phyloP scores from a whole-genome alignment of 169 alveolate species.

The Plasmodium falciparum region DNA sequence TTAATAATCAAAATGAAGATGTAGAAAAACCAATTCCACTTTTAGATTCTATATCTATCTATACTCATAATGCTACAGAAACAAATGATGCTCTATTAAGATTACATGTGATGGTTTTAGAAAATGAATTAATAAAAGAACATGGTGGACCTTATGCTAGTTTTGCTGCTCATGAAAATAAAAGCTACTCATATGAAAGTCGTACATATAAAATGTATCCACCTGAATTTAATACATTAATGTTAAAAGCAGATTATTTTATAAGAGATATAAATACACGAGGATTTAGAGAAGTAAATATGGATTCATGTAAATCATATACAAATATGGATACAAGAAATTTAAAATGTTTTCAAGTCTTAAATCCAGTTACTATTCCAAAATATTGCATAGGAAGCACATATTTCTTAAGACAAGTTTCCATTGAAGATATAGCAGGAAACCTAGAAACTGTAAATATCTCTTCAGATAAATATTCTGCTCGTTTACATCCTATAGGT shows the following conservation, averaged over 20 bases:
- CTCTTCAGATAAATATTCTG: slow-evolving; percentile 75
- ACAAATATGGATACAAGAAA: slow-evolving; percentile 43
- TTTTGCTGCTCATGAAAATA: slow-evolving; percentile 60
- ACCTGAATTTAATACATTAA: slow-evolving; percentile 8
- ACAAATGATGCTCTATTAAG: slow-evolving; percentile 45
- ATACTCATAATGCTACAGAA: slow-evolving; percentile 35
- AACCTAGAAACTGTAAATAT: slow-evolving; percentile 80
- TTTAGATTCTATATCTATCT: slow-evolving; percentile 21
- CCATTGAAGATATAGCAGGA: slow-evolving; percentile 82
- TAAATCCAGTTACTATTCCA: slow-evolving; percentile 80
- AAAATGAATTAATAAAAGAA: slow-evolving; percentile 8
- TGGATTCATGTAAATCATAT: slow-evolving; percentile 36
- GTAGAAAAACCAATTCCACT: slow-evolving; percentile 49
- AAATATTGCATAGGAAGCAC: slow-evolving; percentile 78
- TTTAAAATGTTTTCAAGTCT: slow-evolving; percentile 82
- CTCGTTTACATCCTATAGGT: slow-evolving; percentile 35
- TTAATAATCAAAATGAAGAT: slow-evolving; percentile 66
- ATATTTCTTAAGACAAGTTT: slow-evolving; percentile 77
- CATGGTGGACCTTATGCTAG: slow-evolving; percentile 45
- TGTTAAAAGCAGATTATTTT: slow-evolving; percentile 25
- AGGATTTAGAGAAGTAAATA: slow-evolving; percentile 50
- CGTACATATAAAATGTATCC: slow-evolving; percentile 24
- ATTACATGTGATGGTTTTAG: slow-evolving; percentile 43
- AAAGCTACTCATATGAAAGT: slow-evolving; percentile 32
- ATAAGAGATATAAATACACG: slow-evolving; percentile 33